Base-by-base conservation (phyloP, 164 flowering plant species). In the Nymphaea colorata region DNA sequence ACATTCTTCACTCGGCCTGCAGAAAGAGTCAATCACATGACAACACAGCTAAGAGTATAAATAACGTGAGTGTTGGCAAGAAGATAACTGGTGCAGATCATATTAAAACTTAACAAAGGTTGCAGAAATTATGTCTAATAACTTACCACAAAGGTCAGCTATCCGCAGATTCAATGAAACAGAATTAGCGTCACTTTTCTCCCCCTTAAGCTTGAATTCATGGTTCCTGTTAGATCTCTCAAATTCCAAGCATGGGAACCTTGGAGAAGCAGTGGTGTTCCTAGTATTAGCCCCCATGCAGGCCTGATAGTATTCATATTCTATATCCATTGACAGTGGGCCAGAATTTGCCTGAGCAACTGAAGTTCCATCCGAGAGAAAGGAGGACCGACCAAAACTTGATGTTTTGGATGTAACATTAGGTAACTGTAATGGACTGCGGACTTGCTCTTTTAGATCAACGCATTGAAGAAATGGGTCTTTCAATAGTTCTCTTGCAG, bases 401-500 rank as follows among this genome's bases (percentile, higher is more conserved):
- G 66, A 18, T 63, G 71, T 6, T 67, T 73, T 72, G 60, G 74
- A 63, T 12, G 45, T 3, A 61, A 62, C 41, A 51, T 62, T 61
- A 5, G 78, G 75, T 18, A 75, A 69, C 68, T 62, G 80, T 41
- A 71, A n/a, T 10, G 81, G 72, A 63, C 66, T 45, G 55, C 61
- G 69, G 60, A 41, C 44, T 8, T 6, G 70, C 59, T 76, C 80
- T 70, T 80, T 80, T 4, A 72, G 47, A 69, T 62, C 72, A 62
- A 72, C 81, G 59, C 71, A 55, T 17, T 66, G 77, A 59, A 92
- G 87, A 66, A 92, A 92, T 41, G 87, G 80, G 61, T 86, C 91
- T 64, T 82, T 77, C 75, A 90, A 72, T 53, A 90, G 84, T 70
- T 87, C 93, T 15, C 63, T 67, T 41, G 96, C 96, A 71, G 88